phyloP scores from a whole-genome alignment of 1,139 yeast genomes.

The Williopsis jadinii region DNA sequence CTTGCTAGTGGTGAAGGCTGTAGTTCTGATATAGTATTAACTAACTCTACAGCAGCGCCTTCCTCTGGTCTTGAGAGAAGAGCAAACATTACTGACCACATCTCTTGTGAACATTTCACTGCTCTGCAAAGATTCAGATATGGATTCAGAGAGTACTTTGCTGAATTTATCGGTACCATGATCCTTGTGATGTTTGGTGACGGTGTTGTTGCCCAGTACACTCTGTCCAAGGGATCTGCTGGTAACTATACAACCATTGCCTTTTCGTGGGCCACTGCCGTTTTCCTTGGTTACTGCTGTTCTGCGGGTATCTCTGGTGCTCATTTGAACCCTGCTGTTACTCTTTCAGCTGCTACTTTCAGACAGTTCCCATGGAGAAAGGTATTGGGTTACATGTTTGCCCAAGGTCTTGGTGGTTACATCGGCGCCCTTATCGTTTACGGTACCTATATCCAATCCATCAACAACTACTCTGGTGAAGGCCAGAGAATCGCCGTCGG shows the following conservation, averaged over 20 bases:
- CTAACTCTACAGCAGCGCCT: constrained; percentile 14
- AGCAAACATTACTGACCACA: constrained; percentile 10
- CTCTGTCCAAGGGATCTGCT: constrained; percentile 26
- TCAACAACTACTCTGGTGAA: constrained; percentile 23
- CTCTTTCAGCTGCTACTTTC: constrained; percentile 31
- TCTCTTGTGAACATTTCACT: constrained; percentile 7
- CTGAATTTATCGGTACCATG: constrained; percentile 44
- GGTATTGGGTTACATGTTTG: constrained; percentile 32
- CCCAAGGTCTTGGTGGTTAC: constrained; percentile 36
- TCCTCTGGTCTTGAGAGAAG: constrained; percentile 21
- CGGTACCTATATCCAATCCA: constrained; percentile 28
- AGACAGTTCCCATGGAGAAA: constrained; percentile 37
- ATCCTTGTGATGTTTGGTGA: constrained; percentile 37
- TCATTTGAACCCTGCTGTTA: constrained; percentile 37
- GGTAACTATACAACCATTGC: constrained; percentile 38
- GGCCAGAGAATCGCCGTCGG: constrained; percentile 20
- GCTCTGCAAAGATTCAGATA: constrained; percentile 19
- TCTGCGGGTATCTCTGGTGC: constrained; percentile 42
- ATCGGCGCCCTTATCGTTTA: constrained; percentile 32
- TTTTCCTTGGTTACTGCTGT: constrained; percentile 37
- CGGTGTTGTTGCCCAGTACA: constrained; percentile 40
- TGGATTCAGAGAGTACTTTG: constrained; percentile 26
- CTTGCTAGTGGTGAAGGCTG: too few species aligned
- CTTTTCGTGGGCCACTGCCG: constrained; percentile 45
- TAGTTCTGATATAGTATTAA: too few species aligned